phyloP scores from a whole-genome alignment of 2,329 filamentous ascomycete genomes.

The Claviceps paspali region DNA sequence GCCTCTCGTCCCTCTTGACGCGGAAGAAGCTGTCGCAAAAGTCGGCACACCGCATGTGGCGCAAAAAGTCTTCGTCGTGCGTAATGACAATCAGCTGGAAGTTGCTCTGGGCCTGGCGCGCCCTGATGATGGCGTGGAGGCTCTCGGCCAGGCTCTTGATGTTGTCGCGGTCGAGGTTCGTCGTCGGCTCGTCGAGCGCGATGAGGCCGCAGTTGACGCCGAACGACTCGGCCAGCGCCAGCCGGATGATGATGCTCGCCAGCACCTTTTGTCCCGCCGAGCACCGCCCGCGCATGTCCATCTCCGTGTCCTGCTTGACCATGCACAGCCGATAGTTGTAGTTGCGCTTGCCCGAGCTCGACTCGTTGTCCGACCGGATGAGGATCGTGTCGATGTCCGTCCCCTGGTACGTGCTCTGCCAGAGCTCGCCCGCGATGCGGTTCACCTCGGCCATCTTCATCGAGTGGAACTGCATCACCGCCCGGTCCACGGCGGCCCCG shows the following conservation, averaged over 20 bases:
- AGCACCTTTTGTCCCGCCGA: conserved; percentile 94
- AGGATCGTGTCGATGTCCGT: conserved; percentile 95
- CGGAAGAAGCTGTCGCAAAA: conserved; percentile 88
- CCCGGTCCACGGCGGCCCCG: conserved; percentile 72
- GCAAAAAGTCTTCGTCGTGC: conserved; percentile 91
- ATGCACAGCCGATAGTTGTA: conserved; percentile 98
- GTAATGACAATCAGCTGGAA: conserved; percentile 98
- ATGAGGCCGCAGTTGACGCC: conserved; percentile 92
- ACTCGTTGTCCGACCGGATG: conserved; percentile 83
- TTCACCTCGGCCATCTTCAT: conserved; percentile 99
- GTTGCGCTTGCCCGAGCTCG: conserved; percentile 53
- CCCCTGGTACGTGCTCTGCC: conserved; percentile 91
- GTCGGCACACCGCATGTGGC: conserved; percentile 84
- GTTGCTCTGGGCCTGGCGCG: conserved; percentile 72
- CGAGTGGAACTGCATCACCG: conserved; percentile 92
- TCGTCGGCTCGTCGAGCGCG: conserved; percentile 92
- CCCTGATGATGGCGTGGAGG: conserved; percentile 73
- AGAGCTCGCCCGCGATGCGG: conserved; percentile 85
- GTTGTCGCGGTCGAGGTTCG: conserved; percentile 90
- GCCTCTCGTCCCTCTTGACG: conserved; percentile 65
- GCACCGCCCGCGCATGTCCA: conserved; percentile 98
- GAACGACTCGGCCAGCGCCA: conserved; percentile 92
- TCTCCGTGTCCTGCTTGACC: conserved; percentile 92
- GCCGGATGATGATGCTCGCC: conserved; percentile 90
- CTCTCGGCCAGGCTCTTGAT: conserved; percentile 78